These are phyloP conservation scores for Primulina eburnea DNA, from an alignment of 257 asterid genomes.

Conservation along the genomic window DNA sequence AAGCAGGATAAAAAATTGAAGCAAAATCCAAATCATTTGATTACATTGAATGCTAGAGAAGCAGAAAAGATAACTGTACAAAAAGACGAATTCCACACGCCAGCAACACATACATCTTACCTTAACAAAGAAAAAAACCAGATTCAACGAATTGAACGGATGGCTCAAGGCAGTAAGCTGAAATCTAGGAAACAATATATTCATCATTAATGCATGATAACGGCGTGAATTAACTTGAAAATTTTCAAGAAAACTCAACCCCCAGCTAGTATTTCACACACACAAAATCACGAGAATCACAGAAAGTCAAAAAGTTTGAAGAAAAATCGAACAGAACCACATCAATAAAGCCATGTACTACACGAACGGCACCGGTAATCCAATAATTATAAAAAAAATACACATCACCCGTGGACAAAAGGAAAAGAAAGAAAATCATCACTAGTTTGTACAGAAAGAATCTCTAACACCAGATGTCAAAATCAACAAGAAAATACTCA, in stretches of 20 bases:
- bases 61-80: background rate
- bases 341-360: background rate
- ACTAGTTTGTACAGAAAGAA: no score
- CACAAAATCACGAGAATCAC: background rate
- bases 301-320: background rate
- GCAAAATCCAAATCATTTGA: constrained; percentile 22
- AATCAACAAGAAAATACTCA: background rate
- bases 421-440: background rate
- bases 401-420: background rate
- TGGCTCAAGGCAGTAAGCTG: constrained; percentile 17
- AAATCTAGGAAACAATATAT: constrained; percentile 20
- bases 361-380: background rate
- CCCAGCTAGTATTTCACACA: background rate
- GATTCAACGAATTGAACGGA: constrained; percentile 20
- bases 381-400: background rate
- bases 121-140: constrained; percentile 18
- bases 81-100: background rate
- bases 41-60: constrained; percentile 23
- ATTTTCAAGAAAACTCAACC: background rate
- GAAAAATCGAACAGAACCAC: background rate
- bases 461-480: no score
- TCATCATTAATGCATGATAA: constrained; percentile 36
- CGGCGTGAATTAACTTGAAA: constrained; percentile 15
- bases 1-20: background rate
- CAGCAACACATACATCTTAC: background rate